These are phyloP conservation scores for Middelhovenomyces tepae DNA, from an alignment of 805 yeast species.

Conservation along the genomic window DNA sequence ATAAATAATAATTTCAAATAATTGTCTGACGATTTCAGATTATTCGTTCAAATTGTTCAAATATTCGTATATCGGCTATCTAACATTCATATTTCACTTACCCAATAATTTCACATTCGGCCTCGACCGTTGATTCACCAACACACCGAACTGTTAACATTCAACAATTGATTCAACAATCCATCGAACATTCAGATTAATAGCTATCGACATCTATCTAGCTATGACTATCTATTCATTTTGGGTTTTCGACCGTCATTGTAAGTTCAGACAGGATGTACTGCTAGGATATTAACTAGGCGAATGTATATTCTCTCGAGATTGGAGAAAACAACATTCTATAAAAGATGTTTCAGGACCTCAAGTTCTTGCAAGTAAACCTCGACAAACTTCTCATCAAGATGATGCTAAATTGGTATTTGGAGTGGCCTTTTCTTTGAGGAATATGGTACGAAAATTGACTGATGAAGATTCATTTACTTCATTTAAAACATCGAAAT, in stretches of 20 bases:
- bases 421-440: constrained; percentile 74
- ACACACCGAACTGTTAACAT: not conserved
- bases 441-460: constrained; percentile 61
- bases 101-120: not conserved
- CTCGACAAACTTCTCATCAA: constrained; percentile 18
- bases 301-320: constrained; percentile 74
- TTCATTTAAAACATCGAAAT: constrained; percentile 48
- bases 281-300: constrained; percentile 23
- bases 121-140: not conserved
- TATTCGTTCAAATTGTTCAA: too few relatives aligned
- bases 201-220: not conserved
- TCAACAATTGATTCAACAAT: not conserved
- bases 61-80: not conserved
- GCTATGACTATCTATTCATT: constrained; percentile 69
- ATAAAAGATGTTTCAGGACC: constrained; percentile 5
- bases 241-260: constrained; percentile 87
- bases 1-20: too few relatives aligned
- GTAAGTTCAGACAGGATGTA: constrained; percentile 31
- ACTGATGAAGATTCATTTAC: constrained; percentile 28
- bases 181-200: too few relatives aligned
- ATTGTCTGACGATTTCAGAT: too few relatives aligned
- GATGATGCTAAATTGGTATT: constrained; percentile 74
- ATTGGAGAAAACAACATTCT: constrained; percentile 35
- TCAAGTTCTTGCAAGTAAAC: constrained; percentile 1
- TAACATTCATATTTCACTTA: not conserved